phyloP scores from a whole-genome alignment of 2,329 filamentous ascomycete species.

The Diaporthe sp. region DNA sequence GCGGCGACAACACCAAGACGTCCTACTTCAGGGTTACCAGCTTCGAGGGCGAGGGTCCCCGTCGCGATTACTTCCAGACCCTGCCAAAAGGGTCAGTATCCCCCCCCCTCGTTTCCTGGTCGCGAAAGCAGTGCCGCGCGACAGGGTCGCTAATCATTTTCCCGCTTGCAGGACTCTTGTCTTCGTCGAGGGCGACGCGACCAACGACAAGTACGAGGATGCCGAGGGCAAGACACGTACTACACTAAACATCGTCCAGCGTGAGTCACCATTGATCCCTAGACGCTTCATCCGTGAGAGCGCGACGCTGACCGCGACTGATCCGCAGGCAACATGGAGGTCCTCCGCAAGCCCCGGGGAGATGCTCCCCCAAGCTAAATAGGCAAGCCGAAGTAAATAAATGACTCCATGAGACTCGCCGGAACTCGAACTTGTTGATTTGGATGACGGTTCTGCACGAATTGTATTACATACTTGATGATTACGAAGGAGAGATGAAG shows the following conservation, averaged over 20 bases:
- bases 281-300: not conserved
- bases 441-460: conserved; percentile 1
- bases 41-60: conserved; percentile 77
- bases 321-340: conserved; percentile 60
- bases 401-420: not conserved
- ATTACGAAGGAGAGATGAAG: conserved; percentile 16
- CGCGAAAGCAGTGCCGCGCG: not conserved
- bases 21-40: conserved; percentile 88
- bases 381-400: not conserved
- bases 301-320: conserved; percentile 36
- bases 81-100: conserved; percentile 86
- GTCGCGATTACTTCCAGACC: conserved; percentile 79
- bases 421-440: not conserved
- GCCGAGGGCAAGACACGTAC: conserved; percentile 77
- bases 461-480: conserved; percentile 31
- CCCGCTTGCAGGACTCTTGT: conserved; percentile 76
- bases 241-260: conserved; percentile 80
- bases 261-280: conserved; percentile 68
- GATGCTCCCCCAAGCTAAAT: conserved; percentile 25
- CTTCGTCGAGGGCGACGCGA: conserved; percentile 86
- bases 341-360: conserved; percentile 53
- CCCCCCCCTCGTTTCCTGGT: no score
- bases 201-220: conserved; percentile 76
- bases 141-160: conserved; percentile 3
- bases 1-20: conserved; percentile 78